These are phyloP conservation scores for Aspergillus bridgeri DNA, from an alignment of 495 filamentous ascomycete genomes.

Conservation along the genomic window DNA sequence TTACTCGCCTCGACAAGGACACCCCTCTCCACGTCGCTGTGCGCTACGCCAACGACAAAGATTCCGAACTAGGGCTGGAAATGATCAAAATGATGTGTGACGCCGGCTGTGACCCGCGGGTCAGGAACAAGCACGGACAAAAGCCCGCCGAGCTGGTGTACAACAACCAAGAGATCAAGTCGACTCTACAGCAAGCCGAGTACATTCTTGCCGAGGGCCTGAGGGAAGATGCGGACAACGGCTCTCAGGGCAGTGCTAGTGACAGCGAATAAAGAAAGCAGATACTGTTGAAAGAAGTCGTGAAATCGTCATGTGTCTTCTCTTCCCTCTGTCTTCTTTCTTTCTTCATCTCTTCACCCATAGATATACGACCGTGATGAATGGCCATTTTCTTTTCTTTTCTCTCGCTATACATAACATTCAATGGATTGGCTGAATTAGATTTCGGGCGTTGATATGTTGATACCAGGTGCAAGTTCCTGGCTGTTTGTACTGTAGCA, in stretches of 20 bases:
- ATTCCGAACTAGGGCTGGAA: slow-evolving; percentile 59
- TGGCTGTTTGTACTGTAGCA: not conserved
- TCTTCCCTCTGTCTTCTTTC: slow-evolving; percentile 6
- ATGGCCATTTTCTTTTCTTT: not conserved
- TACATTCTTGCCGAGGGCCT: slow-evolving; percentile 55
- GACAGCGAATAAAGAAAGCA: slow-evolving; percentile 37
- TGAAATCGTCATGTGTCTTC: not conserved
- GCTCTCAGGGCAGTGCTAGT: slow-evolving; percentile 36
- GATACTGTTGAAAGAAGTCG: not conserved
- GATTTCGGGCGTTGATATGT: not conserved
- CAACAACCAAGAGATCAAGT: slow-evolving; percentile 63
- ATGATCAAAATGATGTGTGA: slow-evolving; percentile 90
- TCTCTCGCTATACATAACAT: not conserved
- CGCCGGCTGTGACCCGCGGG: slow-evolving; percentile 74
- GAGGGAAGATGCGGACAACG: slow-evolving; percentile 28
- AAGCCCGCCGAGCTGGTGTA: slow-evolving; percentile 42
- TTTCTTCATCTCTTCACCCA: slow-evolving; percentile 4
- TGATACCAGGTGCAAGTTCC: not conserved
- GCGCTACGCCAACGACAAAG: slow-evolving; percentile 71
- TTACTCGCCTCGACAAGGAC: slow-evolving; percentile 76
- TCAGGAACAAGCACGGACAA: slow-evolving; percentile 46
- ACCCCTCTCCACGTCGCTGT: slow-evolving; percentile 89
- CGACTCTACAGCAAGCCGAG: slow-evolving; percentile 71
- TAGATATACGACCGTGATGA: slow-evolving; percentile 15
- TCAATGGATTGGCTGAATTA: slow-evolving; percentile 5